phyloP scores from a whole-genome alignment of 306 rosid genomes.

The Glycine latifolia region DNA sequence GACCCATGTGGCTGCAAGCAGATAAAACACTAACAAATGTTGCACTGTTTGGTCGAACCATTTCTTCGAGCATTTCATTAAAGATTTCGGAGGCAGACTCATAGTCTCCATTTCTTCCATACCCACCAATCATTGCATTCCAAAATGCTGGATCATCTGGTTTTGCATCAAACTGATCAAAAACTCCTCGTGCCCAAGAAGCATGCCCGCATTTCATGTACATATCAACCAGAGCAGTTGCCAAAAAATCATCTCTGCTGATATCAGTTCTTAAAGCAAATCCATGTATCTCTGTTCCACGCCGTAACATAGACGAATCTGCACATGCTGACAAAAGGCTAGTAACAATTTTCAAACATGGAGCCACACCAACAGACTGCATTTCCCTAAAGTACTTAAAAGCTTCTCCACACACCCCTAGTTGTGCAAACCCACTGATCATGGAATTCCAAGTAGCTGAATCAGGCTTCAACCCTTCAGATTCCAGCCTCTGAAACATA shows the following conservation, averaged over 20 bases:
- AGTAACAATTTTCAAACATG: conserved; percentile 65
- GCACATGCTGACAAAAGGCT: conserved; percentile 71
- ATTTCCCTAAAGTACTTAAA: conserved; percentile 67
- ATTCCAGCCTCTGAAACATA: conserved; percentile 56
- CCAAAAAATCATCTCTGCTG: conserved; percentile 59
- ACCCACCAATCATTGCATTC: conserved; percentile 79
- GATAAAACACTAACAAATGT: conserved; percentile 77
- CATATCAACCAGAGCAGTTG: conserved; percentile 70
- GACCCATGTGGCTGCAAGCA: conserved; percentile 78
- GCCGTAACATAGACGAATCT: conserved; percentile 55
- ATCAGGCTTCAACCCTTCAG: conserved; percentile 68
- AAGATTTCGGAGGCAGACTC: conserved; percentile 64
- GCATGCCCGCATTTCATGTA: conserved; percentile 77
- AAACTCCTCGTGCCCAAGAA: conserved; percentile 60
- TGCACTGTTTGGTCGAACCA: conserved; percentile 62
- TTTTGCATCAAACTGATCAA: conserved; percentile 61
- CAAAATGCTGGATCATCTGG: conserved; percentile 76
- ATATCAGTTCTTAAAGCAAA: conserved; percentile 53
- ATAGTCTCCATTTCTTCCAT: conserved; percentile 74
- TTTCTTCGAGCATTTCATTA: conserved; percentile 58
- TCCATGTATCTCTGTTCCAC: conserved; percentile 76
- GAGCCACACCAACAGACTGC: conserved; percentile 56
- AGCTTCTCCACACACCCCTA: conserved; percentile 59
- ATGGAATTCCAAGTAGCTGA: conserved; percentile 80
- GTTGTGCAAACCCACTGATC: conserved; percentile 69